Percentiles rank a stretch among this genome's conserved stretches.
Evolutionary conservation across 2,329 filamentous ascomycete species (phyloP).

Genomic region (Sporothrix phasma): DNA sequence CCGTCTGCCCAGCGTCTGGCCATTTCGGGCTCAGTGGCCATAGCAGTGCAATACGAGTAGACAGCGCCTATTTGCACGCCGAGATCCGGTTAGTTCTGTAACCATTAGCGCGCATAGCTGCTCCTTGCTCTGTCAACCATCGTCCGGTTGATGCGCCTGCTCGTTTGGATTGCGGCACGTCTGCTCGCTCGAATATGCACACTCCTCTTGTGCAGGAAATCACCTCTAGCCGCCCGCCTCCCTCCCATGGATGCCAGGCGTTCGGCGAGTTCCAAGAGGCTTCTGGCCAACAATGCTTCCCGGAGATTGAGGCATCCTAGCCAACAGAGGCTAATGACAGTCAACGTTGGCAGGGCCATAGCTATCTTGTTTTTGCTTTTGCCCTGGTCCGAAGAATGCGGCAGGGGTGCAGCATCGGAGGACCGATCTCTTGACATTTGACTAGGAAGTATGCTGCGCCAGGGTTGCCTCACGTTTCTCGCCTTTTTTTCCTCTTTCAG

Average conservation of each 20-base stretch:
- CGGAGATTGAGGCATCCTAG: background rate
- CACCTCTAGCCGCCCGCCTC: background rate
- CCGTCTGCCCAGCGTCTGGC: background rate
- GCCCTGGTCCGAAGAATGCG: background rate
- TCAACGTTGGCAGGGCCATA: background rate
- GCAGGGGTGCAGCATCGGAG: background rate
- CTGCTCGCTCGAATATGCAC: background rate
- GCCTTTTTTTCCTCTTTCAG: background rate
- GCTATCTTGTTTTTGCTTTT: background rate
- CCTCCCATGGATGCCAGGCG: background rate
- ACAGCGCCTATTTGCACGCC: background rate
- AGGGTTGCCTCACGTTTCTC: background rate
- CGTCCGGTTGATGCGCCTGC: background rate
- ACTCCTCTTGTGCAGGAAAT: background rate
- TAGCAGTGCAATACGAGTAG: background rate
- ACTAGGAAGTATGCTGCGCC: background rate
- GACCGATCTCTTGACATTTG: slow-evolving; percentile 1
- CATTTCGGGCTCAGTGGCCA: background rate
- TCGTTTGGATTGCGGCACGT: background rate
- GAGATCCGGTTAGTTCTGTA: too few relatives aligned
- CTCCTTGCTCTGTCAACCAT: background rate
- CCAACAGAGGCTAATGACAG: background rate
- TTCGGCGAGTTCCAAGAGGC: background rate
- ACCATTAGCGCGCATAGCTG: background rate
- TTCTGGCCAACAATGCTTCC: background rate